Conservation (phyloP, 2,329 filamentous ascomycete species). For the Geosmithia flava region DNA sequence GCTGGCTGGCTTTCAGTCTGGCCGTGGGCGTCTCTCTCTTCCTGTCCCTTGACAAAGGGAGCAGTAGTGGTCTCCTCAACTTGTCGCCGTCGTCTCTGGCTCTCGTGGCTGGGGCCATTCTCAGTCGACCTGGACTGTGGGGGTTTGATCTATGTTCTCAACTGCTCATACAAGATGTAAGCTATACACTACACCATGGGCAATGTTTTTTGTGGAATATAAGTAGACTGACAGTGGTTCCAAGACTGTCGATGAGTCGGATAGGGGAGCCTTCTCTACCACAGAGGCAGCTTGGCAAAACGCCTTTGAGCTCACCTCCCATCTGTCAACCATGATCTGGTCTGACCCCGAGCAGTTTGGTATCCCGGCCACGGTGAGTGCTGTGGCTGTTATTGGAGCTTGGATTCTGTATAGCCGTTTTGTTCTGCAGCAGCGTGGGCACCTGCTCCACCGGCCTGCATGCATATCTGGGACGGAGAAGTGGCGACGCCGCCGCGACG, state of each 20-base stretch:
- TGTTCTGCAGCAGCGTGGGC: constrained; percentile 1
- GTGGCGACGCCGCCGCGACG: background rate
- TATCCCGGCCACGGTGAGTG: constrained; percentile 1
- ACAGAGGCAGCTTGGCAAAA: constrained; percentile 59
- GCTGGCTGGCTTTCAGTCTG: constrained; percentile 52
- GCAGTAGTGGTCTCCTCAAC: constrained; percentile 11
- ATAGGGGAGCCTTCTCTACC: constrained; percentile 56
- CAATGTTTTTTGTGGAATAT: too few relatives aligned
- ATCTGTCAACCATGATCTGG: constrained; percentile 52
- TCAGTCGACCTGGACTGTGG: constrained; percentile 49
- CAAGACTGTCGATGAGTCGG: constrained; percentile 38
- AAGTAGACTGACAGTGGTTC: background rate
- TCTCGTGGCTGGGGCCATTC: constrained; percentile 35
- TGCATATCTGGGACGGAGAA: constrained; percentile 1
- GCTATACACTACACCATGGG: too few relatives aligned
- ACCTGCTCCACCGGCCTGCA: constrained; percentile 3
- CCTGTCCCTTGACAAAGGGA: background rate
- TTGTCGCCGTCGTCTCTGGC: constrained; percentile 23
- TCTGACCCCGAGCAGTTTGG: constrained; percentile 48
- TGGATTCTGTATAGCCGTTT: constrained; percentile 3
- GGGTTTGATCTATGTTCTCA: constrained; percentile 50
- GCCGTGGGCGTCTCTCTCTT: constrained; percentile 30
- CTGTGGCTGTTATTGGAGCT: background rate
- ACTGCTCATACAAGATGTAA: constrained; percentile 47
- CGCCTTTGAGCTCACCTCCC: constrained; percentile 56